A percentile compares a stretch with the other conserved stretches of the same genome.
These are phyloP conservation scores for Exophiala sideris DNA, from an alignment of 2,329 filamentous ascomycete species.

Conservation along the genomic window DNA sequence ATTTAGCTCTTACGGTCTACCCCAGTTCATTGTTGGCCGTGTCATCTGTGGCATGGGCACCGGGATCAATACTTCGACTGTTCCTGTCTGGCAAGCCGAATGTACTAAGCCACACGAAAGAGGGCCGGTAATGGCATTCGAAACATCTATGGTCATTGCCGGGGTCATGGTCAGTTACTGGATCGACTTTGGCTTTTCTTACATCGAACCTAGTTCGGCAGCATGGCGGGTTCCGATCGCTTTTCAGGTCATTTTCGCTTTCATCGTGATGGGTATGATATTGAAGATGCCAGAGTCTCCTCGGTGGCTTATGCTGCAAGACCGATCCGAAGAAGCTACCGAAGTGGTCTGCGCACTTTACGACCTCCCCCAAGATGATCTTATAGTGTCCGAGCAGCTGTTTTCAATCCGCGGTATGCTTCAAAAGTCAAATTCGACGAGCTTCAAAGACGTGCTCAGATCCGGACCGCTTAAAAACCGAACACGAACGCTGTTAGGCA, in stretches of 20 bases:
- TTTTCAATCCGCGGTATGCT: neutral
- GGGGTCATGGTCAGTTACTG: conserved; percentile 48
- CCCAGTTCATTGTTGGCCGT: conserved; percentile 26
- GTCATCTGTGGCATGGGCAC: conserved; percentile 31
- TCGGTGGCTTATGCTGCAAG: conserved; percentile 56
- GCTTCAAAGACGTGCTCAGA: conserved; percentile 43
- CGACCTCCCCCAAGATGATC: conserved; percentile 45
- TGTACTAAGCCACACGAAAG: conserved; percentile 50
- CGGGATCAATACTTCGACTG: conserved; percentile 31
- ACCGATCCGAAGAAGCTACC: conserved; percentile 50
- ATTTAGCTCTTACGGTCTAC: conserved; percentile 27
- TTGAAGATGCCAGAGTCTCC: conserved; percentile 55
- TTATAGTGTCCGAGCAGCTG: conserved; percentile 32
- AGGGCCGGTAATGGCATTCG: conserved; percentile 52
- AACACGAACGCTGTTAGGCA: conserved; percentile 51
- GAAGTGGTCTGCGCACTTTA: conserved; percentile 46
- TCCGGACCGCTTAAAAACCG: conserved; percentile 32
- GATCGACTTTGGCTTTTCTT: conserved; percentile 53
- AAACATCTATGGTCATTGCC: conserved; percentile 50
- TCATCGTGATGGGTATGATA: conserved; percentile 50
- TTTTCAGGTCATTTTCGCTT: conserved; percentile 56
- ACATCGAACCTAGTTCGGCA: conserved; percentile 45
- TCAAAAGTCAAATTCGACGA: too few species aligned
- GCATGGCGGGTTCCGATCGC: conserved; percentile 57
- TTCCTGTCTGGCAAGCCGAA: conserved; percentile 35